Base-by-base conservation (phyloP, 1,284 basidiomycete genomes). In the Leccinum variabile region DNA sequence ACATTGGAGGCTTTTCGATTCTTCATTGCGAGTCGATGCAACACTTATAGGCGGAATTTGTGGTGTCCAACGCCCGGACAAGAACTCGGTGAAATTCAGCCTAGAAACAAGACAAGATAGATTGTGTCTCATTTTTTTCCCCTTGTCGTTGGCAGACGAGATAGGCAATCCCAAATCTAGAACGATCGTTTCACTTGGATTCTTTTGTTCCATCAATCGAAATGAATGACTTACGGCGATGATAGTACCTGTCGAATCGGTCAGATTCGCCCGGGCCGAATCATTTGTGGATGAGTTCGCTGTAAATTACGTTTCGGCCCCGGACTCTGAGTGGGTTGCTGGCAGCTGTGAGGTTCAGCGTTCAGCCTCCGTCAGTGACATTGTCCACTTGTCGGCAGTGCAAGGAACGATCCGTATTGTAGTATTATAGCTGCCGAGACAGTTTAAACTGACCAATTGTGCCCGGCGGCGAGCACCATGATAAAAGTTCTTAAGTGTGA, bases 1-100 rank as follows among this genome's bases (percentile, higher is more conserved):
- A 61, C 73, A 72, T 75, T 4, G 56, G 39, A 53, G 14, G 35
- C 1, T 52, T 49, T 25, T 30, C 13, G 18, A 37, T 59, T 46
- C 56, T 41, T 41, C 65, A 68, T 67, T 16, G 39, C 14, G 50
- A 53, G 6, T 4, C 16, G 22, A 54, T 49, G 1, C 2, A 18
- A 44, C 37, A 13, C 61, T 73, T 74, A 74, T 71, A 72, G 16
- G 28, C 25, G 5, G 37, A 16, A 44, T 53, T 49, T 32, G 67
- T 60, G 61, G 63, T 60, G 63, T 60, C 56, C 58, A n/a, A 18
- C 22, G 61, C 54, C 16, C 59, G 35, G 32, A 72, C 65, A 72
- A 72, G 46, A 52, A 33, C 18, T 35, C 61, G 56, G 49, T 6
- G 41, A n/a, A 44, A 44, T 44, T 9, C 37, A 39, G 37, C 33